Conservation (phyloP, 1,284 basidiomycete genomes). For the Lentinula novae-zelandiae region DNA sequence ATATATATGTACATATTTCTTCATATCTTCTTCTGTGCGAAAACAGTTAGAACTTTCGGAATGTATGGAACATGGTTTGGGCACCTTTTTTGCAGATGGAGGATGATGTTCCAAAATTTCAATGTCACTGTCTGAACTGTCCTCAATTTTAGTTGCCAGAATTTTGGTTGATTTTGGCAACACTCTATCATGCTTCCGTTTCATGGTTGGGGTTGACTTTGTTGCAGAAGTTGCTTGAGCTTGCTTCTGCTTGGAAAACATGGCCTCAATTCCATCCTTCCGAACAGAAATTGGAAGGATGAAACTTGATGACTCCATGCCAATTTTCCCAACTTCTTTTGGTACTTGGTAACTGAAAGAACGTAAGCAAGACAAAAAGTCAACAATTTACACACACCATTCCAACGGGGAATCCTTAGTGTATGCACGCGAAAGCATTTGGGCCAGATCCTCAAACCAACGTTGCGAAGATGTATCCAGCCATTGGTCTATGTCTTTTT, state of each 20-base stretch:
- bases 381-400: conserved; percentile 46
- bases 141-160: neutral
- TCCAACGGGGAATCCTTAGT: conserved; percentile 55
- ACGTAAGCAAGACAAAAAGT: neutral
- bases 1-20: neutral
- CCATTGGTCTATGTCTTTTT: conserved; percentile 69
- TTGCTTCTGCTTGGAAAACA: conserved; percentile 70
- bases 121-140: conserved; percentile 1
- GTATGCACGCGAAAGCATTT: conserved; percentile 64
- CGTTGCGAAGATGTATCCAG: conserved; percentile 66
- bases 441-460: conserved; percentile 61
- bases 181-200: conserved; percentile 10
- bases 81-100: conserved; percentile 2
- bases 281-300: conserved; percentile 77
- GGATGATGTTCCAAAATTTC: conserved; percentile 8
- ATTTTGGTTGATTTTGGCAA: neutral
- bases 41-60: neutral
- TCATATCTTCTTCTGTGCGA: neutral
- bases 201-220: neutral
- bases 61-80: neutral
- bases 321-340: conserved; percentile 88
- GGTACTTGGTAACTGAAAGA: conserved; percentile 77
- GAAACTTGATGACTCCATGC: conserved; percentile 77
- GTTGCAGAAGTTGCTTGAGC: conserved; percentile 16
- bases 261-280: conserved; percentile 86